Base-by-base conservation (phyloP, 1,284 basidiomycete species). In the Ganoderma multipileum region DNA sequence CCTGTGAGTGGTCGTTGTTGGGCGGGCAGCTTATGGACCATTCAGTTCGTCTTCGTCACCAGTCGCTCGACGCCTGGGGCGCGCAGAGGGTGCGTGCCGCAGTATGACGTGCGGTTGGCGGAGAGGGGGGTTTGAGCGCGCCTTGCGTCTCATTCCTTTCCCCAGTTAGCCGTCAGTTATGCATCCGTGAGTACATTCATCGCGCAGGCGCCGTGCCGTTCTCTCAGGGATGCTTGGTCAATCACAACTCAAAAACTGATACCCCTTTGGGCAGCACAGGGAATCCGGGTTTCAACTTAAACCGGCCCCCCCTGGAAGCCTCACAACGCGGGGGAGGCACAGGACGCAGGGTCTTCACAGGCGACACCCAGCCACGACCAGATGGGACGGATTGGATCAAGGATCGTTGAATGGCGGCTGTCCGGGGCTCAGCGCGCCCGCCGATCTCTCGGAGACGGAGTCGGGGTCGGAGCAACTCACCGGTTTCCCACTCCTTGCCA, bases 231-330 rank as follows among this genome's bases (percentile, higher is more conserved):
- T 61, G 18, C 66, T 71, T 69, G 61, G 71, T 72, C 64, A 72
- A 68, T 72, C 68, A 64, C 71, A 72, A 72, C 71, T 69, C 68
- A 58, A 72, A 69, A 38, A 52, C 55, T 60, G 52, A 58, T 65
- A 12, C 68, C 64, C 63, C 1, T 41, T 26, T 9, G 0, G 57
- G n/a, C 57, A 23, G 8, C 14, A 30, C 39, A 65, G 65, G 11
- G 23, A 39, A 20, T 39, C 42, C 30, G 54, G 33, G 58, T 64
- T 60, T 65, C 64, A 61, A 58, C 64, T 60, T 42, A 3, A 33
- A 33, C 33, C 33, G 33, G 33, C 33, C 33, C 33, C 33, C 33
- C 33, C 8, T 33, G 33, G 33, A 33, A 33, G 33, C 33, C 33
- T 8, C 33, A 33, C 33, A 33, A 33, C 33, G 33, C 33, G 33